These are phyloP conservation scores for Medicago ruthenica DNA, from an alignment of 306 rosid genomes.

Conservation along the genomic window DNA sequence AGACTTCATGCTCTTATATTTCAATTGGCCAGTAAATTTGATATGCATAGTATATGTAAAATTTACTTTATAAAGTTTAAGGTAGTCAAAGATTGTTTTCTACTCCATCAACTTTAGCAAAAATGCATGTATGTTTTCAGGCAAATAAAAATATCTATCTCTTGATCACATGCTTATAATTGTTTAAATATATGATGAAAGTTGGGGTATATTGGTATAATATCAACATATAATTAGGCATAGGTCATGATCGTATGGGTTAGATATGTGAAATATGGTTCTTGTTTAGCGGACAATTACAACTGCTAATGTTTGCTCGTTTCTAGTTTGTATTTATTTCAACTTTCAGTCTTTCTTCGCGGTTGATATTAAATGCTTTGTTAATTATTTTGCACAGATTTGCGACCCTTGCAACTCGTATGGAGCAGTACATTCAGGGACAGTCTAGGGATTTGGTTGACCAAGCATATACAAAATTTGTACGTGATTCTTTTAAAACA, in stretches of 20 bases:
- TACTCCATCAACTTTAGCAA: not conserved
- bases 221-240: conserved; percentile 2
- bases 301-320: conserved; percentile 12
- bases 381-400: conserved; percentile 61
- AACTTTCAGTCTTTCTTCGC: conserved; percentile 20
- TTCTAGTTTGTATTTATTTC: conserved; percentile 30
- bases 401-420: conserved; percentile 95
- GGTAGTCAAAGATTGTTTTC: conserved; percentile 13
- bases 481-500: conserved; percentile 50
- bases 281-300: conserved; percentile 27
- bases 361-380: conserved; percentile 34
- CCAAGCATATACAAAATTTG: conserved; percentile 97
- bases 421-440: conserved; percentile 99
- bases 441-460: conserved; percentile 99
- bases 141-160: conserved; percentile 5
- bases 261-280: conserved; percentile 18
- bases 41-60: too few species aligned
- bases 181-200: conserved; percentile 2
- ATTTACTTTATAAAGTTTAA: not conserved
- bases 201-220: not conserved
- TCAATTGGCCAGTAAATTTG: too few species aligned
- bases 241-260: conserved; percentile 1
- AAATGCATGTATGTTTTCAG: not conserved
- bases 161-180: conserved; percentile 13
- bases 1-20: too few species aligned